Conservation (phyloP, 2,329 filamentous ascomycete species). For the Daldinia eschscholtzii region DNA sequence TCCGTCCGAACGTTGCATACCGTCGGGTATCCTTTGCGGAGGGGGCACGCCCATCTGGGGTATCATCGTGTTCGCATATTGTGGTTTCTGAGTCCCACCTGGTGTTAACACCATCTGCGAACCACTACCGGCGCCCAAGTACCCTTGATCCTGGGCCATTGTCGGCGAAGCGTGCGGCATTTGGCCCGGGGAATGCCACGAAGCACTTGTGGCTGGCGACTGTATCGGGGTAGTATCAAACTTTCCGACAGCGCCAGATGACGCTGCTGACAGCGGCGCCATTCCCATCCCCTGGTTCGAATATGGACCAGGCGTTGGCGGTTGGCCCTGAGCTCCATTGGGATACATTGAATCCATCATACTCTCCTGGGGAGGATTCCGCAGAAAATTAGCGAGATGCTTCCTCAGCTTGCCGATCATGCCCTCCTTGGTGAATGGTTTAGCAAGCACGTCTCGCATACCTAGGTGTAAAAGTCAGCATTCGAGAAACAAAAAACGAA, state of each 20-base stretch:
- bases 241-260: conserved; percentile 58
- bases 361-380: conserved; percentile 66
- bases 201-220: conserved; percentile 63
- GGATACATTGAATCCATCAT: conserved; percentile 52
- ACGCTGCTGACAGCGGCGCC: conserved; percentile 51
- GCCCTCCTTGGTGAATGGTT: conserved; percentile 92
- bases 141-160: conserved; percentile 61
- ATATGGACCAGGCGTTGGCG: conserved; percentile 52
- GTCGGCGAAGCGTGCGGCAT: conserved; percentile 64
- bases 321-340: conserved; percentile 50
- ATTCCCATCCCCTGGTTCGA: conserved; percentile 53
- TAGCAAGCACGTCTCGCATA: conserved; percentile 97
- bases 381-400: conserved; percentile 86
- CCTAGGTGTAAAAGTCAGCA: conserved; percentile 64
- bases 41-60: conserved; percentile 50
- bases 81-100: conserved; percentile 54
- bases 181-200: conserved; percentile 66
- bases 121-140: conserved; percentile 58
- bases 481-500: not conserved
- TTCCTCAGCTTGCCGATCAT: conserved; percentile 89
- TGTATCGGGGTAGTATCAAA: conserved; percentile 69
- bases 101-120: conserved; percentile 57
- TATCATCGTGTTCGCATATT: conserved; percentile 58
- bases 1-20: conserved; percentile 54
- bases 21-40: conserved; percentile 52